Evolutionary conservation across 352 stramenopile species (phyloP).

Genomic region (Phytophthora niederhauseri): DNA sequence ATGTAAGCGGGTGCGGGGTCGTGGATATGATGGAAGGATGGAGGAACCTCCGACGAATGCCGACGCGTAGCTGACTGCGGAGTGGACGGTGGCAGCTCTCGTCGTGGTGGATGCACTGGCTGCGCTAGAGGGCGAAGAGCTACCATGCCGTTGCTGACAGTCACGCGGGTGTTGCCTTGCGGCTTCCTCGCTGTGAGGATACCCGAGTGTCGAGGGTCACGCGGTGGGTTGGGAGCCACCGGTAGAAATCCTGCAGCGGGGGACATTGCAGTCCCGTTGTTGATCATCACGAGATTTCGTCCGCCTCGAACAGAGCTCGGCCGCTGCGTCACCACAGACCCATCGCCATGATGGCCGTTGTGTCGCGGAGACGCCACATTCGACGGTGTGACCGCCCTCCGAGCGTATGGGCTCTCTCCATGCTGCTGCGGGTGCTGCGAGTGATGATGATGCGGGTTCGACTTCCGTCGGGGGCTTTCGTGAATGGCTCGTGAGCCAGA

Average conservation of each 20-base stretch:
- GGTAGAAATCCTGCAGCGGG: slow-evolving; percentile 20
- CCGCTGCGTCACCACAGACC: slow-evolving; percentile 20
- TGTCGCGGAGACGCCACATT: slow-evolving; percentile 12
- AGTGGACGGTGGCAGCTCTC: slow-evolving; percentile 22
- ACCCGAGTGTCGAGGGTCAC: slow-evolving; percentile 29
- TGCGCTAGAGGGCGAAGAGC: slow-evolving; percentile 31
- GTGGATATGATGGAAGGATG: slow-evolving; percentile 9
- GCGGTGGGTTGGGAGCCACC: slow-evolving; percentile 29
- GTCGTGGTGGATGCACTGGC: slow-evolving; percentile 26
- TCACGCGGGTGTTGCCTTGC: slow-evolving; percentile 25
- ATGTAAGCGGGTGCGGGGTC: slow-evolving; percentile 12
- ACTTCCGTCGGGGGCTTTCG: slow-evolving; percentile 22
- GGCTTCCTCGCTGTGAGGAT: slow-evolving; percentile 22
- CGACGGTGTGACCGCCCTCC: slow-evolving; percentile 21
- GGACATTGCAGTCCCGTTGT: slow-evolving; percentile 21
- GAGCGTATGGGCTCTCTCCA: slow-evolving; percentile 18
- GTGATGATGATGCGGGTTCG: slow-evolving; percentile 18
- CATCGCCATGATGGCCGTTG: not conserved
- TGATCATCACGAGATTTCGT: slow-evolving; percentile 53
- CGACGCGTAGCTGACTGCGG: slow-evolving; percentile 17
- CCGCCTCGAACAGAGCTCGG: slow-evolving; percentile 57
- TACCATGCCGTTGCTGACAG: slow-evolving; percentile 32
- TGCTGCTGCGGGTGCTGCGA: slow-evolving; percentile 19
- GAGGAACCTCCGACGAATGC: slow-evolving; percentile 19
- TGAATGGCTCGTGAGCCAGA: slow-evolving; percentile 6